Base-by-base conservation (phyloP, 805 yeast species). In the Teunomyces lycoperdinae region DNA sequence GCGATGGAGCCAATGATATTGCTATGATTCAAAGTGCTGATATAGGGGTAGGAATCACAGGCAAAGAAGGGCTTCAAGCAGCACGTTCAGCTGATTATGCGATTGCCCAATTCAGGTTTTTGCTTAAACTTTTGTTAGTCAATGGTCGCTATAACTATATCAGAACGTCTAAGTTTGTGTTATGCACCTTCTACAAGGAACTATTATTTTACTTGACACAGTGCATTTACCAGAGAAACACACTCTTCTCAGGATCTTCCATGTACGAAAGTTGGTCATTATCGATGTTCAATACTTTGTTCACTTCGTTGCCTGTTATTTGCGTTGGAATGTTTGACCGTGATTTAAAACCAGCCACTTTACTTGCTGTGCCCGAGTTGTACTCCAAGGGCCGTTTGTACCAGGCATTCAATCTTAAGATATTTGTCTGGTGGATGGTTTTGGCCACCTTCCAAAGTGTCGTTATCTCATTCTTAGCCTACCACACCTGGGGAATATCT, bases 1-100 rank as follows among this genome's bases (percentile, higher is more conserved):
- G 99, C 6, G 99, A 94, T 69, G 99, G 99, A 54, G 99, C 99
- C 2, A 94, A 94, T 63, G 99, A 94, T 67, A 91, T 94, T 62
- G 98, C 99, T 1, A 94, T 94, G 99, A 94, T 94, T 52, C 97
- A 94, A 70, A 86, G 95, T 60, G 99, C 99, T 0, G 98, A 94
- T 66, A 89, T 94, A 47, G 99, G 99, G 27, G 81, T 94, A 52
- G 99, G 99, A 27, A 94, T 94, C 45, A 91, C 98, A 1, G 99
- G 99, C 32, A 87, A 86, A 57, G 99, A 94, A 68, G 99, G 99
- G 1, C 71, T 94, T 38, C 99, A 94, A 61, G 99, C 99, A 0
- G 96, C 99, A 0, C 76, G 99, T 57, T 79, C 96, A 0, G 84
- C 97, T 0, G 99, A 94, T 67, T 94, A 89, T 61, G 85, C 98